These are phyloP conservation scores for Epichloe bromicola DNA, from an alignment of 2,329 filamentous ascomycete species.

Conservation along the genomic window DNA sequence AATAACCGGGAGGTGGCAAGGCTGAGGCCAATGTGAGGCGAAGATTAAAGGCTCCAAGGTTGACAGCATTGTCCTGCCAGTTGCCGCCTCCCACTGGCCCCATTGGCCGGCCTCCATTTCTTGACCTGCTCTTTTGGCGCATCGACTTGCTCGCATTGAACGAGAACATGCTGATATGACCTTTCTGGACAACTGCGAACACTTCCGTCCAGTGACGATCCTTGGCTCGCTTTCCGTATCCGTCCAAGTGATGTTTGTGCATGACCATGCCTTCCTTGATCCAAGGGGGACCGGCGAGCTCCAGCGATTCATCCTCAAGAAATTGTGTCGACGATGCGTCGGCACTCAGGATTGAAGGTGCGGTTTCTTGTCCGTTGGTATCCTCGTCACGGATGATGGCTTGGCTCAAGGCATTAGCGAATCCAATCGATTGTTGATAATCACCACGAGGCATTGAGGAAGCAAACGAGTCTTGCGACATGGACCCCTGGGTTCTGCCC, in stretches of 20 bases:
- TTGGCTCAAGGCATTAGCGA: conserved; percentile 90
- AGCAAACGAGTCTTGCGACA: conserved; percentile 83
- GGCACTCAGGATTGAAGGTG: conserved; percentile 43
- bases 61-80: conserved; percentile 94
- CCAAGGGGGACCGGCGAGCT: conserved; percentile 92
- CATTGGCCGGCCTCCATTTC: conserved; percentile 34
- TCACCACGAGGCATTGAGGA: conserved; percentile 64
- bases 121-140: conserved; percentile 49
- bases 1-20: conserved; percentile 84
- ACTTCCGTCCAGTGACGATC: conserved; percentile 91
- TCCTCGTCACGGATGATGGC: conserved; percentile 88
- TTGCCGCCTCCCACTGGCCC: conserved; percentile 85
- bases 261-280: conserved; percentile 92
- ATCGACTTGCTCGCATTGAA: conserved; percentile 74
- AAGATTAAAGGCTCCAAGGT: conserved; percentile 73
- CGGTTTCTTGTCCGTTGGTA: conserved; percentile 36
- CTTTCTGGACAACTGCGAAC: conserved; percentile 92
- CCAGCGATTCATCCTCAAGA: conserved; percentile 84
- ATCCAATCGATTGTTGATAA: conserved; percentile 93
- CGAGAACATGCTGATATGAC: conserved; percentile 85
- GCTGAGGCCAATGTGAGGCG: conserved; percentile 85
- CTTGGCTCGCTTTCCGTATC: conserved; percentile 80
- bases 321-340: conserved; percentile 48
- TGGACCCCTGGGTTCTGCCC: conserved; percentile 78
- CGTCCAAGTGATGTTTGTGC: conserved; percentile 92